Evolutionary conservation across 202 grass and related monocot genomes (phyloP), one percentile per base, ranked within the genome.

Genomic region (Hordeum pubiflorum): DNA sequence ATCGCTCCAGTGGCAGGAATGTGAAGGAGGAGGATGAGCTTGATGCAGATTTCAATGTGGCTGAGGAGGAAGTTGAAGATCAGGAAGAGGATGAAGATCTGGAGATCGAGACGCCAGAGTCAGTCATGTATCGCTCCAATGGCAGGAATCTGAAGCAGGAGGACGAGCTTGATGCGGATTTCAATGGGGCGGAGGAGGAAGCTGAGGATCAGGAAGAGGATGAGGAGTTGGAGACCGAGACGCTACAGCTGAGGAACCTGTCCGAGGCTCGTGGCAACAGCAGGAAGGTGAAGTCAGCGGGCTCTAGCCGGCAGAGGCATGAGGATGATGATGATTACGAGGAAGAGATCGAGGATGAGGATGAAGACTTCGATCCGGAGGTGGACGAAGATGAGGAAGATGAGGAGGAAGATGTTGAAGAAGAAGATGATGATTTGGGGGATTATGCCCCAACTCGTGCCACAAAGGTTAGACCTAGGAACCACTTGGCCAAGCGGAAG

Each of bases 271-370:
- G 6, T 12, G 60, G 61, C 26, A 26, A 29, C 9, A 44, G 24
- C 44, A 73, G 69, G 69, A 77, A 77, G 31, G 20, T 36, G 50
- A 80, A 70, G 22, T 34, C 78, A 9, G 11, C 62, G 7, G 18
- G 81, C 43, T 84, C 81, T 77, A 37, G 73, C 44, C 73, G 73
- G 18, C 81, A 26, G 23, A 67, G 62, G 26, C 73, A 58, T 3
- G 63, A 84, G 7, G 81, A 58, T 10, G 72, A 83, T 9, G 72
- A 83, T 55, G 81, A 84, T 18, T 76, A 84, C 14, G 48, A 77
- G 61, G 62, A 76, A n/a, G 86, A 89, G 75, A 73, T 79, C 0
- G 83, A 86, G 57, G 86, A 89, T 74, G 86, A 92, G 17, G 88
- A 87, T 5, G 75, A 78, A 18, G 89, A 92, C 66, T 86, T 83